Base-by-base conservation (phyloP, 768 basidiomycete species). In the Pholiota microspora region DNA sequence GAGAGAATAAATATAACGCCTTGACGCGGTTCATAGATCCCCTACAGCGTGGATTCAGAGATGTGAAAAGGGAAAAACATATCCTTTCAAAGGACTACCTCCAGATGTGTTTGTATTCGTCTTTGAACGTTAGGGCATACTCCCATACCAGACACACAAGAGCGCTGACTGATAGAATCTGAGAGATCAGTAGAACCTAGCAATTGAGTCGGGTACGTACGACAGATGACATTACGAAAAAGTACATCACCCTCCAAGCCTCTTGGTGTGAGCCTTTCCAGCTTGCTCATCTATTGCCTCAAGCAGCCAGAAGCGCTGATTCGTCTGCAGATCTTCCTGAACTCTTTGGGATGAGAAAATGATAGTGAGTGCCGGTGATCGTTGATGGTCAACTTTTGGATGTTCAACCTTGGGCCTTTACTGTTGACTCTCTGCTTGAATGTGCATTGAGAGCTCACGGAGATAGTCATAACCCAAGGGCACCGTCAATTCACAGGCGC, bases 71-170 rank as follows among this genome's bases (percentile, higher is more conserved):
- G 16, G 15, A n/a, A 10, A 48, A 5, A 24, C 9, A 45, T 29
- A 18, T 34, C 15, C n/a, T 7, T 24, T 7, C 12, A 6, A 21
- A 23, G 12, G 54, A 56, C 9, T 23, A 51, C 58, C 51, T 53
- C 61, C 56, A 60, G 25, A 60, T 52, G 27, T 51, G 54, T 31
- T 45, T 47, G 13, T 50, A 56, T 54, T 62, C 59, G 18, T 54
- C 45, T 9, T 44, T 35, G n/a, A 59, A 38, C 2, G 56, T 58
- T 18, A 52, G 21, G 23, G 53, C 16, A 28, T 45, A 59, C 35
- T 62, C 61, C 56, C 54, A 62, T 25, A 58, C 9, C 44, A 62
- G 48, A 29, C 51, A 45, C 13, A 56, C 54, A n/a, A 56, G 40
- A 16, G 59, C 59, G 32, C 44, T 52, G 10, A 62, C 59, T 62